Evolutionary conservation across 192 early-diverging fungal species (phyloP).

Genomic region (Phlyctochytrium planicorne): DNA sequence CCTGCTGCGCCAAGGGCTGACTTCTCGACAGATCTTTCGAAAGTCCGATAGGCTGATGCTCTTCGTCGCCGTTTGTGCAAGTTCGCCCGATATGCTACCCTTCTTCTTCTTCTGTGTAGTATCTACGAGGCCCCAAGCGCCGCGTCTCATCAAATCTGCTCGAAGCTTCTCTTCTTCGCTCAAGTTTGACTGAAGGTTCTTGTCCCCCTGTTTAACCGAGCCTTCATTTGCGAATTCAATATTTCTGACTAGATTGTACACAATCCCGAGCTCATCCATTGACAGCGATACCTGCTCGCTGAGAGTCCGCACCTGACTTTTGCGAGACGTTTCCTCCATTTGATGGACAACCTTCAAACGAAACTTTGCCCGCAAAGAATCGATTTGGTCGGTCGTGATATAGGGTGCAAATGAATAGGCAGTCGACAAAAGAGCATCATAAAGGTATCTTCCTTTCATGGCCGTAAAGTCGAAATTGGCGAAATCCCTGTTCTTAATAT

Average conservation of each 20-base stretch:
- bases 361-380: slow-evolving; percentile 45
- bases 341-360: slow-evolving; percentile 55
- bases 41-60: slow-evolving; percentile 48
- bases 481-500: slow-evolving; percentile 18
- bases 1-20: slow-evolving; percentile 47
- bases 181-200: slow-evolving; percentile 33
- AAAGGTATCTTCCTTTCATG: slow-evolving; percentile 43
- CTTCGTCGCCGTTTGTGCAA: slow-evolving; percentile 25
- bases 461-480: slow-evolving; percentile 19
- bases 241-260: slow-evolving; percentile 48
- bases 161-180: slow-evolving; percentile 44
- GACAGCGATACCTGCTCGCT: slow-evolving; percentile 52
- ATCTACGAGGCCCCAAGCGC: slow-evolving; percentile 31
- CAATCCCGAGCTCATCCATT: slow-evolving; percentile 50
- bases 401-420: slow-evolving; percentile 43
- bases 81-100: slow-evolving; percentile 8
- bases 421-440: slow-evolving; percentile 35
- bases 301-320: slow-evolving; percentile 53
- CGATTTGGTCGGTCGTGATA: slow-evolving; percentile 50
- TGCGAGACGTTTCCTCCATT: slow-evolving; percentile 55
- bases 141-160: slow-evolving; percentile 38
- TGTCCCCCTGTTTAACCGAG: no score
- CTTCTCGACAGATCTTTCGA: slow-evolving; percentile 40
- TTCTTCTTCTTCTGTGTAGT: not conserved
- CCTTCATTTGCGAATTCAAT: slow-evolving; percentile 53